Percentiles rank a stretch among this genome's conserved stretches.
These are phyloP conservation scores for Didymosphaeria variabile DNA, from an alignment of 2,329 filamentous ascomycete genomes.

Conservation along the genomic window DNA sequence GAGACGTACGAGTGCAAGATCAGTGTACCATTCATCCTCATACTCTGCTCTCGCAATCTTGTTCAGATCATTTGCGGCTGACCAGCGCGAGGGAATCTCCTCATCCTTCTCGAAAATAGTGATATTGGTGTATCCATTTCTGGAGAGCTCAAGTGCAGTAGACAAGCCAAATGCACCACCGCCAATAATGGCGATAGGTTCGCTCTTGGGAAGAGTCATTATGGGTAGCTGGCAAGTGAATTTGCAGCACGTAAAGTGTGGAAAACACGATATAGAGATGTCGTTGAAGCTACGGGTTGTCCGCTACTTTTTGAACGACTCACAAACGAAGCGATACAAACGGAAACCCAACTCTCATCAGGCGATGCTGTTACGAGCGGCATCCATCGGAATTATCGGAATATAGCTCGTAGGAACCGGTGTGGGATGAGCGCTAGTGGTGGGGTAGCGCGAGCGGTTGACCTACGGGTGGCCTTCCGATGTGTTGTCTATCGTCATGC, in stretches of 20 bases:
- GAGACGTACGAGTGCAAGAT: conserved; percentile 59
- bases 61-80: conserved; percentile 68
- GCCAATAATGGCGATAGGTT: conserved; percentile 40
- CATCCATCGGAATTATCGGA: conserved; percentile 14
- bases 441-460: conserved; percentile 7
- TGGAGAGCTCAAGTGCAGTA: conserved; percentile 40
- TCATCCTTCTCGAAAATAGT: conserved; percentile 43
- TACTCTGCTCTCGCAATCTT: conserved; percentile 70
- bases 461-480: not conserved
- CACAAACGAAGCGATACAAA: not conserved
- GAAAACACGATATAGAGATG: not conserved
- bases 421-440: conserved; percentile 9
- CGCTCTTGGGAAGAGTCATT: conserved; percentile 33
- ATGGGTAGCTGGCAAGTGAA: not conserved
- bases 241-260: not conserved
- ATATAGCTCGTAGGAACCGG: not conserved
- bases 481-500: not conserved
- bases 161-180: conserved; percentile 44
- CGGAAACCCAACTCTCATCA: not conserved
- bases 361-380: not conserved
- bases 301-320: not conserved
- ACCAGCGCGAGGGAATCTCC: conserved; percentile 59
- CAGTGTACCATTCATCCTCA: conserved; percentile 65
- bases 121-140: conserved; percentile 40
- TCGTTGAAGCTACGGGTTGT: not conserved